Evolutionary conservation across 495 filamentous ascomycete genomes (phyloP), one percentile per base, ranked within the genome.

Genomic region (Pyrenopolyporus hunteri): DNA sequence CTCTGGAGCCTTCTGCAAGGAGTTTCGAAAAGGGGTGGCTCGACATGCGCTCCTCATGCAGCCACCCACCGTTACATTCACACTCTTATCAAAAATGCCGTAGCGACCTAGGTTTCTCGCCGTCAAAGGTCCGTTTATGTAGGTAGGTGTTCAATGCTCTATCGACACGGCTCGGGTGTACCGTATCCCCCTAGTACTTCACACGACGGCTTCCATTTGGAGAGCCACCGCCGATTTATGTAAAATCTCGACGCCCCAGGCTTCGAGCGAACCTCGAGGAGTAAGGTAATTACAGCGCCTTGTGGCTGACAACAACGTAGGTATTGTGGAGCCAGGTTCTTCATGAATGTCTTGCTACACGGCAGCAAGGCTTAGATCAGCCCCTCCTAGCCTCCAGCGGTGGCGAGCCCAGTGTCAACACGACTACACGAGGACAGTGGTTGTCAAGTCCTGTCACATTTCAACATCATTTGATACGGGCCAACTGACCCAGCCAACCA

Each of bases 41-140:
- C 47, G 51, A 61, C 60, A 57, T 57, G 53, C 45, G 40, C 53
- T 58, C 22, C 29, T 61, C 40, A 66, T 66, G 63, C 63, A 61
- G 57, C 57, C 35, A 57, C 63, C 63, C 63, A 66, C 63, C 57
- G 63, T 66, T 66, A 61, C 63, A 66, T 60, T 61, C 57, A 57
- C 46, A 57, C 44, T 59, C 16, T 60, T 51, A 57, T 66, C 51
- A 42, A 45, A n/a, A 60, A 59, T 51, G 29, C 22, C 57, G 37
- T 47, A 52, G 25, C 32, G 50, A 28, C 28, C 32, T 55, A 17
- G 35, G 25, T 55, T 49, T 31, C 23, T 59, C 55, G 9, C 19
- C 13, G 31, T 40, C 35, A 5, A 55, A 40, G 47, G 26, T 33
- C 36, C 28, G 10, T 23, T 40, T 23, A 28, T 28, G 32, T 46